A percentile compares a stretch with the other conserved stretches of the same genome.
These are phyloP conservation scores for Aspergillus felis DNA, from an alignment of 2,329 filamentous ascomycete species.

Conservation along the genomic window DNA sequence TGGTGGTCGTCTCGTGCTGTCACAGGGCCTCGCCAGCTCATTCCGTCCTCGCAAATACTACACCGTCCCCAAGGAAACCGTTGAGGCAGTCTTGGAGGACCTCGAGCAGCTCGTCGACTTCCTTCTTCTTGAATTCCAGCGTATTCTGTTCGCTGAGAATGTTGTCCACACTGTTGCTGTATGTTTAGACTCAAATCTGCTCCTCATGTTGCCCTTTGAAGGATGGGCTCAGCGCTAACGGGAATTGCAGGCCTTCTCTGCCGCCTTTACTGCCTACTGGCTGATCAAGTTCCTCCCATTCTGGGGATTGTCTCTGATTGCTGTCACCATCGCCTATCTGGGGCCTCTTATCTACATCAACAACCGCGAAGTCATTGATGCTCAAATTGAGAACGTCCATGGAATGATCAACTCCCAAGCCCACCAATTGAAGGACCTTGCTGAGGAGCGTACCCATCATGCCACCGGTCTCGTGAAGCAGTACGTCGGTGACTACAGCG, in stretches of 20 bases:
- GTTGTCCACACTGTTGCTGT: constrained; percentile 57
- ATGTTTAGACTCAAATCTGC: constrained; percentile 28
- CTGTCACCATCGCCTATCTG: constrained; percentile 54
- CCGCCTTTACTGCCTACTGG: constrained; percentile 59
- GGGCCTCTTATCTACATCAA: constrained; percentile 60
- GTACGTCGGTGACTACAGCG: constrained; percentile 58
- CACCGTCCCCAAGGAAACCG: constrained; percentile 60
- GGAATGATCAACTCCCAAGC: constrained; percentile 56
- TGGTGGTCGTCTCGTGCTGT: constrained; percentile 52
- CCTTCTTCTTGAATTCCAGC: constrained; percentile 65
- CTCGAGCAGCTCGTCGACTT: constrained; percentile 64
- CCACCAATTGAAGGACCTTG: constrained; percentile 56
- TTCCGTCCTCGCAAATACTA: constrained; percentile 64
- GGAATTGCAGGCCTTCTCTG: constrained; percentile 51
- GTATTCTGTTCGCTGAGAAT: constrained; percentile 64
- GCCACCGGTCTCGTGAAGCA: constrained; percentile 56
- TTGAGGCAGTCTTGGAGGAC: constrained; percentile 59
- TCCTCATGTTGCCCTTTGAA: background rate
- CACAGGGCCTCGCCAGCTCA: constrained; percentile 57
- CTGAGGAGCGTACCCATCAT: constrained; percentile 56
- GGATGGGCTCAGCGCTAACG: background rate
- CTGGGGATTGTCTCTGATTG: constrained; percentile 60
- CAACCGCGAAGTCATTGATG: constrained; percentile 63
- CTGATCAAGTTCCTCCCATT: constrained; percentile 63
- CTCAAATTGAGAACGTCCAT: constrained; percentile 53